Conservation (phyloP, 78 protist species). For the Dictyostelium brefeldianum region DNA sequence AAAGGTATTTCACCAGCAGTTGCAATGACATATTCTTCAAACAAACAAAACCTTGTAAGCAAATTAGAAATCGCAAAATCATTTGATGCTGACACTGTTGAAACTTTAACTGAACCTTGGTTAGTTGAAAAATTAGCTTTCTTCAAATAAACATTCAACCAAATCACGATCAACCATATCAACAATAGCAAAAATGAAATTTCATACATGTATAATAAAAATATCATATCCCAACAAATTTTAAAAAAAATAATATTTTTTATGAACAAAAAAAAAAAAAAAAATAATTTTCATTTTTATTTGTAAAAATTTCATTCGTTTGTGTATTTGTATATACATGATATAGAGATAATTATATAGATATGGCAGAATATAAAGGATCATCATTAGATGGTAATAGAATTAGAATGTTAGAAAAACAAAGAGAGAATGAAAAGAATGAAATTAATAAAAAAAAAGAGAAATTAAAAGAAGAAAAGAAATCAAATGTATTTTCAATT, state of each 20-base stretch:
- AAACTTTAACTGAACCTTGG: conserved; percentile 81
- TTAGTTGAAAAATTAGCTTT: conserved; percentile 78
- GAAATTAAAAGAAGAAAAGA: conserved; percentile 43
- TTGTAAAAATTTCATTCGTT: not conserved
- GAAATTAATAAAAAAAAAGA: conserved; percentile 56
- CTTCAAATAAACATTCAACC: conserved; percentile 48
- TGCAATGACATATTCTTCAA: conserved; percentile 84
- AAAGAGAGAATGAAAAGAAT: conserved; percentile 54
- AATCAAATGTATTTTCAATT: conserved; percentile 6
- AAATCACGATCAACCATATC: not conserved
- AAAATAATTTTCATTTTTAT: not conserved
- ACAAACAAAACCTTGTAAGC: conserved; percentile 40
- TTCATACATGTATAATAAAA: not conserved
- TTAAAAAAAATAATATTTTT: not conserved
- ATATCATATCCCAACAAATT: not conserved
- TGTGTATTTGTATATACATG: too few species aligned
- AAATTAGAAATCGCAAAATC: conserved; percentile 71
- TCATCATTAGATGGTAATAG: conserved; percentile 41
- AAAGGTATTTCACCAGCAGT: conserved; percentile 77
- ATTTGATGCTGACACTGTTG: conserved; percentile 62
- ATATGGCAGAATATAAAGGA: conserved; percentile 71
- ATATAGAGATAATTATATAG: not conserved
- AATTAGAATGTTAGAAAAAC: conserved; percentile 61
- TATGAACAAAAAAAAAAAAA: not conserved
- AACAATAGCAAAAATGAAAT: too few species aligned